Base-by-base conservation (phyloP, 1,284 basidiomycete genomes). In the Cutaneotrichosporon spelunceum region DNA sequence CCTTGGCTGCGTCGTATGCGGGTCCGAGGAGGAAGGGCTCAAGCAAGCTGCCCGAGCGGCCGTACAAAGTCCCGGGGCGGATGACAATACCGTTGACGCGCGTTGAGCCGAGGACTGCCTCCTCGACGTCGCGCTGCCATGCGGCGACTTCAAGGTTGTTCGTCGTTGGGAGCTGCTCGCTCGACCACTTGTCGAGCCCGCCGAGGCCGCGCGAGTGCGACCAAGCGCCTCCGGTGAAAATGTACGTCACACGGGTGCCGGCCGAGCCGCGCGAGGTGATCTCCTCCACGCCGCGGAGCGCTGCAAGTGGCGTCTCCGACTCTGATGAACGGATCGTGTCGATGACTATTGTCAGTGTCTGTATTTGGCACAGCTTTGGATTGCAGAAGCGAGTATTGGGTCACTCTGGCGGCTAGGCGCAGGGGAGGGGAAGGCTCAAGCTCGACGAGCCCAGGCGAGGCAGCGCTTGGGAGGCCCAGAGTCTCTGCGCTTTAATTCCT, bases 171-270 rank as follows among this genome's bases (percentile, higher is more conserved):
- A 24, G 61, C 69, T 70, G 58, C 62, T 77, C 75, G 58, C 67
- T 67, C 4, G 69, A 69, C 75, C 75, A 77, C 21, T 57, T 60
- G 23, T 73, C 75, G 19, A 75, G 60, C 0, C 73, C 75, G 29
- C 70, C 72, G 29, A 14, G 23, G 9, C 73, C 71, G 24, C 67
- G 54, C 6, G 70, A 80, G 66, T 83, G 81, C 6, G 82, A 78
- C 83, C 83, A 84, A 4, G 78, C 78, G 14, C 77, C 73, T 2
- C 82, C 83, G 10, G 81, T 82, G 70, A 82, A 83, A 64, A 85
- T 83, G 74, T 82, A 84, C 4, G 81, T 77, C 53, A 83, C 75
- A 68, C 81, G 81, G 1, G 82, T 78, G 21, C 69, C 70, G 4
- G 65, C 65, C 54, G 63, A 9, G 71, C 69, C 39, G 60, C 60